Evolutionary conservation across 148 eudicot species (phyloP), one percentile per base, ranked within the genome.

Genomic region (Pharnaceum exiguum): DNA sequence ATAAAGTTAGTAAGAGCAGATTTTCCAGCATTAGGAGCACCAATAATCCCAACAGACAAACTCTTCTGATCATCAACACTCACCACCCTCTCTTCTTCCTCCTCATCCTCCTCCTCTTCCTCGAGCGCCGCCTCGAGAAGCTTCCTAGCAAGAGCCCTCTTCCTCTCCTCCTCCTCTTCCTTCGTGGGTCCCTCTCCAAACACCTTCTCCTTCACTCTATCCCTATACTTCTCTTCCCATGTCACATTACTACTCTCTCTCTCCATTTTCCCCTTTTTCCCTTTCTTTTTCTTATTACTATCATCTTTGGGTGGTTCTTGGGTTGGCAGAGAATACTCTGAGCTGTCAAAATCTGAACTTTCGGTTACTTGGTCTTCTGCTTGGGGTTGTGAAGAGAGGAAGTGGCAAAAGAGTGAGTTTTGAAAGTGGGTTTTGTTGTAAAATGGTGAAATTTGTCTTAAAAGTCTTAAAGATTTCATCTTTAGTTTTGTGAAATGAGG

Each of bases 1-100:
- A 93, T 89, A 78, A 9, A 77, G 72, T 91, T 91, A 19, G 98
- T 85, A 21, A 91, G 70, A 8, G 96, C 85, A 16, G 98, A 91
- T 65, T 91, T 91, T 24, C 96, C 98, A 49, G 98, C 98, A 78
- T 91, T 91, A 2, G 99, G 98, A 66, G 98, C 96, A 7, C 98
- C 98, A 68, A 91, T 76, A 65, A 91, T 88, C 51, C 98, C 98
- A 6, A 89, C 99, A 5, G 86, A 60, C 54, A 85, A 72, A 13
- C 89, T 81, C 70, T 66, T 83, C 75, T 93, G 96, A 71, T 89
- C 81, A 46, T 93, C 95, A 46, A 46, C 89, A 63, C 68, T 82
- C 59, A 85, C 91, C 39, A 53, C 76, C 63, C 51, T 71, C 58
- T 65, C 77, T 7, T 71, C 78, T 18, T 81, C 79, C 15, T 74